phyloP scores from a whole-genome alignment of 306 rosid genomes.

The Lathyrus sativus region DNA sequence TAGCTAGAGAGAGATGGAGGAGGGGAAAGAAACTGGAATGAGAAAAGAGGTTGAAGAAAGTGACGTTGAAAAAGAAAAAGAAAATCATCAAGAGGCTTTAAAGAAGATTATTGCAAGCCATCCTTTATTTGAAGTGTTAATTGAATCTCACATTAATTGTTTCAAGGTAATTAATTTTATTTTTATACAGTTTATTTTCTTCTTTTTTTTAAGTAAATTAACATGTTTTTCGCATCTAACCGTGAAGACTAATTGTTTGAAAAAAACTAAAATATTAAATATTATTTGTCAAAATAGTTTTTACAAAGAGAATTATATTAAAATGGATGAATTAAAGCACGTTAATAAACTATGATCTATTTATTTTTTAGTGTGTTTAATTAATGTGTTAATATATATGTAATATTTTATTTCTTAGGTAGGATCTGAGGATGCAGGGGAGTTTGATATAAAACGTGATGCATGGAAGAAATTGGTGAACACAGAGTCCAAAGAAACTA shows the following conservation, averaged over 20 bases:
- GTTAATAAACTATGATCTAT: no score
- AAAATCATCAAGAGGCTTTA: conserved; percentile 34
- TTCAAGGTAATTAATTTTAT: conserved; percentile 46
- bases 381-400: background rate
- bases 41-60: conserved; percentile 11
- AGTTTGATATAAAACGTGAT: conserved; percentile 29
- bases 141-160: conserved; percentile 55
- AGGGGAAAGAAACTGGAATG: conserved; percentile 26
- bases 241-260: no score
- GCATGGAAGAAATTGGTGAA: conserved; percentile 40
- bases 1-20: conserved; percentile 43
- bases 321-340: no score
- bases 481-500: conserved; percentile 23
- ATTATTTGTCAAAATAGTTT: no score
- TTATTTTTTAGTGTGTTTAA: no score
- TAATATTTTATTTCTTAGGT: conserved; percentile 28
- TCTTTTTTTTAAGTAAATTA: no score
- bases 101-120: conserved; percentile 56
- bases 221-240: no score
- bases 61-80: conserved; percentile 28
- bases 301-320: no score
- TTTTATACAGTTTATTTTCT: background rate
- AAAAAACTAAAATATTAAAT: no score
- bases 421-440: conserved; percentile 34
- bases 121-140: conserved; percentile 55